These are phyloP conservation scores for Parasitella parasitica DNA, from an alignment of 371 early-diverging fungal genomes.

Conservation along the genomic window DNA sequence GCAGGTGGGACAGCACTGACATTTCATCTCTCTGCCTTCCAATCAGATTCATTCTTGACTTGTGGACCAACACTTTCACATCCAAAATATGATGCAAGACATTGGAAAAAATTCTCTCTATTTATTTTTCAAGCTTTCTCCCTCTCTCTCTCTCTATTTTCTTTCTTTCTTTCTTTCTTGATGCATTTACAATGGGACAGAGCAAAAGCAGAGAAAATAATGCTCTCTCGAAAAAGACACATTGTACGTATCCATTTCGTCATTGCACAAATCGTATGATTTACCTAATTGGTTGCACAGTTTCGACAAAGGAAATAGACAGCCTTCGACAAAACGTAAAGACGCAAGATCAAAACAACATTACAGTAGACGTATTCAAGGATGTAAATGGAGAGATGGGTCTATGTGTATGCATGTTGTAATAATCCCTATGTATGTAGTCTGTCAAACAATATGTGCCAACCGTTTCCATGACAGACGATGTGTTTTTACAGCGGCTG, in stretches of 20 bases:
- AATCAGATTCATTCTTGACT: neutral
- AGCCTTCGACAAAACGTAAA: conserved; percentile 67
- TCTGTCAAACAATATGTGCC: conserved; percentile 47
- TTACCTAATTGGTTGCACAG: neutral
- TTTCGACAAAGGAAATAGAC: conserved; percentile 62
- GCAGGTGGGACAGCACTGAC: neutral
- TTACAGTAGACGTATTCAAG: conserved; percentile 76
- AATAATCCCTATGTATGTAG: conserved; percentile 3
- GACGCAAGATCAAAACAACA: conserved; percentile 44
- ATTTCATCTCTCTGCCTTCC: neutral
- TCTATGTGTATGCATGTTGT: neutral
- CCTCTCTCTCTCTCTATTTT: conserved; percentile 4
- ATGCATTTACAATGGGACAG: conserved; percentile 45
- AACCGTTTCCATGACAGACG: conserved; percentile 62
- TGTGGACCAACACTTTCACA: neutral
- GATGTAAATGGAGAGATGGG: conserved; percentile 48
- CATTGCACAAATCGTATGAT: too few species aligned
- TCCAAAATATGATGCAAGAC: neutral
- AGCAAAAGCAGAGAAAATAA: conserved; percentile 58
- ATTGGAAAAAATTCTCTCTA: neutral
- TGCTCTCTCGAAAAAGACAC: conserved; percentile 53
- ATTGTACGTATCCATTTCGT: conserved; percentile 39
- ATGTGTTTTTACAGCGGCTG: conserved; percentile 74
- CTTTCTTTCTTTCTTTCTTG: neutral
- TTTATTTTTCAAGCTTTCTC: neutral